A percentile compares a stretch with the other conserved stretches of the same genome.
phyloP scores from a whole-genome alignment of 768 basidiomycete genomes.

The Mrakia hoshinonis region DNA sequence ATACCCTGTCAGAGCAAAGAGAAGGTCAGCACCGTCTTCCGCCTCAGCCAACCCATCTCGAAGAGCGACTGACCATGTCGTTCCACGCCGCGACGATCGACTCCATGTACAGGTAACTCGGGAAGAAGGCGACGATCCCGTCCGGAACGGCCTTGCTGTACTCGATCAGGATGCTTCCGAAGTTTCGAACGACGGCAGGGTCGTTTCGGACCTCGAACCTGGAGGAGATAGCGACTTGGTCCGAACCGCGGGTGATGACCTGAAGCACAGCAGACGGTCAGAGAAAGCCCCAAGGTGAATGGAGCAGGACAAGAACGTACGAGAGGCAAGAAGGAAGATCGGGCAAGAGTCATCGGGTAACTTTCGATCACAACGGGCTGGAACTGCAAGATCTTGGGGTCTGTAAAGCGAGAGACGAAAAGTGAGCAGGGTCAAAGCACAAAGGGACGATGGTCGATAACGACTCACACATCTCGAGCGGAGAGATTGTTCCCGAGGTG shows the following conservation, averaged over 20 bases:
- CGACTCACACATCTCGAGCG: slow-evolving; percentile 74
- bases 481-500: slow-evolving; percentile 96
- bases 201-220: slow-evolving; percentile 98
- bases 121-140: slow-evolving; percentile 98
- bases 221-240: slow-evolving; percentile 96
- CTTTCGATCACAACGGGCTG: slow-evolving; percentile 93
- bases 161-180: slow-evolving; percentile 94
- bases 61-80: slow-evolving; percentile 70
- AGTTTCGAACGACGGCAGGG: slow-evolving; percentile 96
- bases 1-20: slow-evolving; percentile 61
- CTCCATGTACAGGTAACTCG: slow-evolving; percentile 99
- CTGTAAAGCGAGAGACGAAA: not conserved
- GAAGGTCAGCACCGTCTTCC: not conserved
- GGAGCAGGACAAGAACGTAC: slow-evolving; percentile 46
- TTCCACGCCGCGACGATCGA: slow-evolving; percentile 99
- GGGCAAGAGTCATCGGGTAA: slow-evolving; percentile 92
- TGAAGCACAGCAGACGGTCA: slow-evolving; percentile 37
- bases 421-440: too few species aligned
- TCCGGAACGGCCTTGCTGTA: slow-evolving; percentile 97
- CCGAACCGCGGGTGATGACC: slow-evolving; percentile 96
- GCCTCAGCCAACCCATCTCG: not conserved
- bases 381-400: slow-evolving; percentile 98
- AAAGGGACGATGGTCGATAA: not conserved
- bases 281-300: not conserved
- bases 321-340: slow-evolving; percentile 91